Base-by-base conservation (phyloP, 371 early-diverging fungal species). In the Mucor saturninus region DNA sequence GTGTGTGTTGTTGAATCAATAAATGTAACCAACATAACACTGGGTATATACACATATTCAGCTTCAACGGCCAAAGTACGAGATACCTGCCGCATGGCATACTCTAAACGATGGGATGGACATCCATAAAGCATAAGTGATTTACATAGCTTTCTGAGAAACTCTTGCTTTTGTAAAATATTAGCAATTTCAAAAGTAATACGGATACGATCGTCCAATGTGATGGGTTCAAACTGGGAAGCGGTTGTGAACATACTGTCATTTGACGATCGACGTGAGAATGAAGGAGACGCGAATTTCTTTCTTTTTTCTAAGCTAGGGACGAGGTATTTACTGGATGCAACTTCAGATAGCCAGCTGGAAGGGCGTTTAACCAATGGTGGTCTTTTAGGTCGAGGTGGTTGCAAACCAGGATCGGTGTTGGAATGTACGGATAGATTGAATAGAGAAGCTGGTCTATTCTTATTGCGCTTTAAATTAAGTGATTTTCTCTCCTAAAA, bases 1-100 rank as follows among this genome's bases (percentile, higher is more conserved):
- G 91, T 87, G 54, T 91, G 88, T 0, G 91, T 90, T 28, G 86
- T 81, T 7, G 80, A 77, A 71, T 91, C 90, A 54, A 83, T 83
- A 62, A 92, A 91, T 0, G 87, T 83, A 49, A 92, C 77, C 38
- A 91, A 79, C 83, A 91, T 87, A n/a, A 89, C 77, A 29, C 86
- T 86, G 3, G 92, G 92, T 54, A 89, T 71, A 50, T 82, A 82
- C 7, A 87, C 82, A 61, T 89, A 90, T 51, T 85, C 83, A 0
- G 89, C 89, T 26, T 90, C 86, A 5, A 91, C 83, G 6, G 80
- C 84, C 51, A 91, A 61, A 13, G 85, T 83, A 10, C 73, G 69
- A 21, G 79, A 80, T 31, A 86, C 73, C 43, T 76, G 70, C 0
- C 69, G 66, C 74, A 87, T 80, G 10, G 79, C 77, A 30, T 74